Evolutionary conservation across 306 rosid genomes (phyloP).

Genomic region (Acacia melanoxylon): DNA sequence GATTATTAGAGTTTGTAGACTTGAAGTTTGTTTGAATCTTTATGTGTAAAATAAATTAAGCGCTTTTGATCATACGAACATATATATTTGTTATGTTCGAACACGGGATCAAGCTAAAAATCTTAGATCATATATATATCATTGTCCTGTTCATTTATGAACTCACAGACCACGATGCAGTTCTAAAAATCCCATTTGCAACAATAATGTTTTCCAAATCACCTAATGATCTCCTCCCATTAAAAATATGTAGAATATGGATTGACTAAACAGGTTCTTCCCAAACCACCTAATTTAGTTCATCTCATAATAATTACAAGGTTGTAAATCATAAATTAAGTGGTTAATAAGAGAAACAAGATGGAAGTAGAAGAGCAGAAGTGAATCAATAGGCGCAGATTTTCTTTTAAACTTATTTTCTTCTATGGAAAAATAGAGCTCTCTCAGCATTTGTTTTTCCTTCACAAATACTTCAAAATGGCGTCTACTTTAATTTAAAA

Average conservation of each 20-base stretch:
- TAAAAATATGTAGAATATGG: too few species aligned
- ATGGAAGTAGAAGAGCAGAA: not conserved
- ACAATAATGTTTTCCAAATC: too few species aligned
- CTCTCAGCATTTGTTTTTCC: too few species aligned
- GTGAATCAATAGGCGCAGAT: not conserved
- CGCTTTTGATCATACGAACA: not conserved
- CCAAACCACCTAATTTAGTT: too few species aligned
- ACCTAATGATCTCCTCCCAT: not conserved
- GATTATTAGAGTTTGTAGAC: too few species aligned
- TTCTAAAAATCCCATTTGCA: too few species aligned
- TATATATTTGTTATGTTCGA: not conserved
- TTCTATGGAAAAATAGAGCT: not conserved
- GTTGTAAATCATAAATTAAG: not conserved
- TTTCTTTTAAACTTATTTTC: not conserved
- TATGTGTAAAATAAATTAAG: not conserved
- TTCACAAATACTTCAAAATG: too few species aligned
- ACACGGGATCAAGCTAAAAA: not conserved
- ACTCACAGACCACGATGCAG: not conserved
- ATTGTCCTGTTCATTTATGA: not conserved
- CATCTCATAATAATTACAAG: not conserved
- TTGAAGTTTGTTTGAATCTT: not conserved
- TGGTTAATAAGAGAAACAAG: not conserved
- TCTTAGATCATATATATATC: not conserved
- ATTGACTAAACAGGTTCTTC: not conserved
- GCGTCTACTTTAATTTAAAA: too few species aligned